Conservation (phyloP, 805 yeast genomes). For the Candida ovalis region DNA sequence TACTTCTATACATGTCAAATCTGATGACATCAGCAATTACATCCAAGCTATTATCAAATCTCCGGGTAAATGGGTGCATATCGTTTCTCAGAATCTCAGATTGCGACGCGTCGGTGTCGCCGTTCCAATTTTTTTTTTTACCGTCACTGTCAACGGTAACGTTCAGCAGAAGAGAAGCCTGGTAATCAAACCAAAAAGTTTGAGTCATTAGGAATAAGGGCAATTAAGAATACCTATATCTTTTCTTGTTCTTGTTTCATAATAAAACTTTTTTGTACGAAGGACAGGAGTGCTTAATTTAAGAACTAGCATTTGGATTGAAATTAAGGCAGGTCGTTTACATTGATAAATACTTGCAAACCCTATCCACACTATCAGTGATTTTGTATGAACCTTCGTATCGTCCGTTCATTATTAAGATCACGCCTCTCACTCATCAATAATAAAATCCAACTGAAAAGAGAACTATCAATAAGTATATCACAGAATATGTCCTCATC, state of each 20-base stretch:
- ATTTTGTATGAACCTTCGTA: neutral
- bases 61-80: neutral
- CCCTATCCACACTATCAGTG: neutral
- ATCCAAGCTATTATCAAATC: too few species aligned
- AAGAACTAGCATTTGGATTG: neutral
- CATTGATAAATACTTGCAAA: neutral
- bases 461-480: neutral
- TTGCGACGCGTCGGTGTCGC: neutral
- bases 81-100: too few species aligned
- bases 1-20: neutral
- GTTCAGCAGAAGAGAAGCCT: neutral
- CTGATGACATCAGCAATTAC: neutral
- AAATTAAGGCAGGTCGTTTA: neutral
- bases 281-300: neutral
- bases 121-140: neutral
- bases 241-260: neutral
- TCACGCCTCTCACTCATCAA: neutral
- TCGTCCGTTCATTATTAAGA: neutral
- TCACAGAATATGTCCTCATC: slow-evolving; percentile 8
- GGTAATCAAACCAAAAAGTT: neutral
- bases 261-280: neutral
- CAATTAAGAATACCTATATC: neutral
- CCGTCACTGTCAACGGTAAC: neutral
- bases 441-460: neutral
- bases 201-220: neutral